These are phyloP conservation scores for Panicum virgatum DNA, from an alignment of 202 grass and related monocot species.

Conservation along the genomic window DNA sequence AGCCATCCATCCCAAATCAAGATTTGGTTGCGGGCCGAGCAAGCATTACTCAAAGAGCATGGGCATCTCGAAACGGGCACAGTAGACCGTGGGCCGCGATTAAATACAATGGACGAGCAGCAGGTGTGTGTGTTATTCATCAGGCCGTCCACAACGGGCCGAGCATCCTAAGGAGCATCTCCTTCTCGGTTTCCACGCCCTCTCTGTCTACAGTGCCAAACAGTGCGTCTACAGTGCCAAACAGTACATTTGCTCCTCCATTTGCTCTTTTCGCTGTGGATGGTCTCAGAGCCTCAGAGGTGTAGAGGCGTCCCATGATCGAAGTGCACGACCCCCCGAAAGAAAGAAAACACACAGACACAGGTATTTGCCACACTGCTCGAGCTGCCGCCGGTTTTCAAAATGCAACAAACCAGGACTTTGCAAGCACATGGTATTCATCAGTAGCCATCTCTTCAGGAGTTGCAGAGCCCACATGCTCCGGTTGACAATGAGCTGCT, in stretches of 20 bases:
- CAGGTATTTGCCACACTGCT: neutral
- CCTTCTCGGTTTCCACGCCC: no score
- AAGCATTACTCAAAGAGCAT: constrained; percentile 11
- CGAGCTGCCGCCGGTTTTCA: neutral
- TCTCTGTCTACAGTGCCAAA: no score
- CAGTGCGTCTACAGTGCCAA: no score
- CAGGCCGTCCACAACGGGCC: no score
- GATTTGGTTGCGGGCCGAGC: constrained; percentile 1
- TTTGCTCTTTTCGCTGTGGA: no score
- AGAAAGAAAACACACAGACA: neutral
- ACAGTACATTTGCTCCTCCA: no score
- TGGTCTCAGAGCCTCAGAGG: no score
- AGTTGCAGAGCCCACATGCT: constrained; percentile 15
- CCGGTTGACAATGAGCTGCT: neutral
- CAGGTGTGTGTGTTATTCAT: no score
- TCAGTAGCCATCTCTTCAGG: neutral
- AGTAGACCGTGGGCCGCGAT: neutral
- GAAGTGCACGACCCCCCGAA: neutral
- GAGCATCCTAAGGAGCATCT: no score
- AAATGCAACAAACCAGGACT: neutral
- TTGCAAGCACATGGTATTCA: neutral
- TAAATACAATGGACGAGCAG: neutral
- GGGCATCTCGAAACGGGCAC: neutral
- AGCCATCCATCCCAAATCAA: neutral
- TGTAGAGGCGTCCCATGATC: neutral